These are phyloP conservation scores for Moringa oleifera DNA, from an alignment of 345 rosid species.

Conservation along the genomic window DNA sequence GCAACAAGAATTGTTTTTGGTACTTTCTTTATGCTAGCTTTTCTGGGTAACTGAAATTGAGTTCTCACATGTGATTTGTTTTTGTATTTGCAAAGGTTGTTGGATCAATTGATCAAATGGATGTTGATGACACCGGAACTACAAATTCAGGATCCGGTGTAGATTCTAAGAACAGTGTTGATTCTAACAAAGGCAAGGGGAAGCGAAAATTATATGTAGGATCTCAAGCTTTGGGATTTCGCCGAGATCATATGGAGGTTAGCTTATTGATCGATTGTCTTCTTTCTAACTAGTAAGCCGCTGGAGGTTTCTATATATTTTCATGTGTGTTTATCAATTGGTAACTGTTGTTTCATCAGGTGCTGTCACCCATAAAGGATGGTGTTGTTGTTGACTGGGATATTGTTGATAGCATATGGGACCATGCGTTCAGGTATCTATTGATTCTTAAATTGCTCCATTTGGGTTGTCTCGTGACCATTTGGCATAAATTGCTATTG, in stretches of 20 bases:
- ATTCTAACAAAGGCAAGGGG: conserved; percentile 55
- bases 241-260: conserved; percentile 95
- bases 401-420: conserved; percentile 92
- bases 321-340: no score
- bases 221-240: conserved; percentile 81
- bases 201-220: conserved; percentile 84
- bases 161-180: conserved; percentile 54
- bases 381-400: conserved; percentile 97
- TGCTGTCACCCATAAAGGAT: conserved; percentile 83
- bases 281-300: not conserved
- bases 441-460: conserved; percentile 7
- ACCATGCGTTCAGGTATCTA: conserved; percentile 80
- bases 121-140: conserved; percentile 52
- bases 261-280: conserved; percentile 10
- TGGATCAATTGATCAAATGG: conserved; percentile 92
- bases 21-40: not conserved
- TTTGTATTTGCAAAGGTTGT: conserved; percentile 57
- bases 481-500: no score
- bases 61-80: conserved; percentile 6
- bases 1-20: not conserved
- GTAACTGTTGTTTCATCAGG: conserved; percentile 30
- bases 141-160: conserved; percentile 32
- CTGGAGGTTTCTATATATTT: not conserved
- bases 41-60: not conserved
- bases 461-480: conserved; percentile 16